Conservation (phyloP, 129 eudicot genomes). For the Deinandra increscens region DNA sequence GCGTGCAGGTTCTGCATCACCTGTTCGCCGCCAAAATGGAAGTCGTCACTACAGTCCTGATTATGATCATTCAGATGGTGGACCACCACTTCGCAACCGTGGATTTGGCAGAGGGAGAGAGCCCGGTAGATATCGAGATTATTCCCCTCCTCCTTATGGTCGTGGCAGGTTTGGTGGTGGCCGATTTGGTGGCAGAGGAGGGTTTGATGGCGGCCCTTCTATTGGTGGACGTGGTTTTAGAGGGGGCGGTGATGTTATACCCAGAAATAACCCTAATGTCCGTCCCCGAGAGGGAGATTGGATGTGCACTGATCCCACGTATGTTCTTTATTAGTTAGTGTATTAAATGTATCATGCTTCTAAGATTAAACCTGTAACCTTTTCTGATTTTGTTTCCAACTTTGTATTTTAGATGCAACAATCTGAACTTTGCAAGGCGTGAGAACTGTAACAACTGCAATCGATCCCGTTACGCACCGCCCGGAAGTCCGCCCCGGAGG, state of each 20-base stretch:
- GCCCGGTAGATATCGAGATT: slow-evolving; percentile 65
- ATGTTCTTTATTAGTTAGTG: slow-evolving; percentile 22
- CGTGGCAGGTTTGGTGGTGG: slow-evolving; percentile 70
- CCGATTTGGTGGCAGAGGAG: slow-evolving; percentile 60
- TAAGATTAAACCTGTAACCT: no score
- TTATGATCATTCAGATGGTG: slow-evolving; percentile 56
- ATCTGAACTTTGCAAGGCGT: slow-evolving; percentile 85
- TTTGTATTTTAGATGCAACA: slow-evolving; percentile 55
- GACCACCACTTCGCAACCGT: slow-evolving; percentile 58
- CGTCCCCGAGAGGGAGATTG: slow-evolving; percentile 98
- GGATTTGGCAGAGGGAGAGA: slow-evolving; percentile 80
- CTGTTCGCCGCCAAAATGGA: slow-evolving; percentile 72
- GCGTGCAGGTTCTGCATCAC: slow-evolving; percentile 85
- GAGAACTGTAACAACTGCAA: slow-evolving; percentile 84
- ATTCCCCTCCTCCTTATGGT: slow-evolving; percentile 72
- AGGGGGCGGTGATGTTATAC: slow-evolving; percentile 60
- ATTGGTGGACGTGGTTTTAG: slow-evolving; percentile 48
- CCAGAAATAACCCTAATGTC: slow-evolving; percentile 79
- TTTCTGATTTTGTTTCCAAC: not conserved
- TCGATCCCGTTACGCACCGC: slow-evolving; percentile 60
- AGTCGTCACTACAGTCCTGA: slow-evolving; percentile 73
- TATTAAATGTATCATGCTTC: no score
- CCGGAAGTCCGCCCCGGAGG: slow-evolving; percentile 67
- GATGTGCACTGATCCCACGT: slow-evolving; percentile 88
- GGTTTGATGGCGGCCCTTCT: slow-evolving; percentile 52